Evolutionary conservation across 768 basidiomycete genomes (phyloP), one percentile per base, ranked within the genome.

Genomic region (Obba rivulosa): DNA sequence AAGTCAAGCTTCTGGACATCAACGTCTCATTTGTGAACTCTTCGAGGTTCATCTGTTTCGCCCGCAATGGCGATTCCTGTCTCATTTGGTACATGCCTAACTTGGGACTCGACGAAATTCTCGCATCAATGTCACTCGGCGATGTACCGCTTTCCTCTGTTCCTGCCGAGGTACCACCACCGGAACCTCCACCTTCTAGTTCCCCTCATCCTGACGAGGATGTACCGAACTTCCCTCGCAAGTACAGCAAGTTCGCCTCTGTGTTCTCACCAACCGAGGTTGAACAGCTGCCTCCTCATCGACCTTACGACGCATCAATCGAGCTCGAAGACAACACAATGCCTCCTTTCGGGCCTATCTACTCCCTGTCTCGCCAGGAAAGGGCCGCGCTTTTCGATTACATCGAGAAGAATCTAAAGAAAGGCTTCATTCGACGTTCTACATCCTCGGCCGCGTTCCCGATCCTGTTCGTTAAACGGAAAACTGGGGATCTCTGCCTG

Each of bases 271-370:
- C 58, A 2, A 36, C 37, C 3, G 48, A 61, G 10, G 61, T 62
- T 8, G 54, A 66, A n/a, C 58, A 57, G 16, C 64, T 74, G 1
- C 67, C 70, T 4, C 60, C 55, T 16, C 66, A 67, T 49, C 53
- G 60, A 1, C 52, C 56, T 0, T 72, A 66, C 58, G 71, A 75
- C 46, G 59, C 64, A 21, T 53, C 56, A 7, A 72, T 73, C 45
- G 55, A 71, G 22, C 52, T 71, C 3, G 61, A 62, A 16, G 56
- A 61, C 2, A 65, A 57, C 24, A 53, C 51, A 13, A 49, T 53
- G 8, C 64, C 66, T 0, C 56, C 60, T 0, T 52, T 58, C 8
- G 62, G 59, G 16, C 63, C 63, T 3, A 55, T 74, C 4, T 75
- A 74, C 44, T 59, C 60, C 1, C 48, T 74, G 0, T 65, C 63